Evolutionary conservation across 345 rosid species (phyloP), one percentile per base, ranked within the genome.

Genomic region (Brassica incana): DNA sequence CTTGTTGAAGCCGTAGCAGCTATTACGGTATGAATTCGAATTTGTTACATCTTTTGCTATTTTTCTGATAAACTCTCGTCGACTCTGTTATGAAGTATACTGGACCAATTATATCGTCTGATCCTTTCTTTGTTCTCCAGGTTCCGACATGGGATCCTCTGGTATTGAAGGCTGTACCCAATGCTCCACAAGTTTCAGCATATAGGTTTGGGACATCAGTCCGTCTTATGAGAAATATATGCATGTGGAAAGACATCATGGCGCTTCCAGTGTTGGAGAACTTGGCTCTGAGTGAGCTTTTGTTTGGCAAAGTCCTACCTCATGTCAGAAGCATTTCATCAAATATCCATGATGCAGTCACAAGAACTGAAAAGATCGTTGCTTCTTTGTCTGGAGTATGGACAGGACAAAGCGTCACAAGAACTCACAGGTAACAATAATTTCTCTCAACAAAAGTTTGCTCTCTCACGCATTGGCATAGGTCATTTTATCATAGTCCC

Each of bases 61-160:
- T 69, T 63, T 74, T 7, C 7, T 69, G 0, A 62, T 33, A 61
- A 72, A 43, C 20, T 38, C 29, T 67, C 12, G 2, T 10, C 11
- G 73, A 20, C 23, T 20, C 56, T 79, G 74, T 60, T 59, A 12
- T 43, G 62, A 73, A 43, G 56, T 36, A 73, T 43, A 20, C 30
- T 72, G 63, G 25, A 64, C 69, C 63, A 67, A 18, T 77, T 23
- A 33, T 67, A 54, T 77, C 45, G 27, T 76, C 54, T 77, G 81
- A 62, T 64, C 58, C 36, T 23, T 64, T 73, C 15, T 65, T 33
- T 79, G 43, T 63, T 79, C 70, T 12, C 25, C 50, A 93, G 97
- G 94, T 93, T 54, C 98, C 99, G 58, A 87, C 91, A 74, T 95
- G 99, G 99, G 88, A 81, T 79, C 89, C 89, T n/a, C 87, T 89